Evolutionary conservation across 768 basidiomycete genomes (phyloP), one percentile per base, ranked within the genome.

Genomic region (Collybiopsis confluens): DNA sequence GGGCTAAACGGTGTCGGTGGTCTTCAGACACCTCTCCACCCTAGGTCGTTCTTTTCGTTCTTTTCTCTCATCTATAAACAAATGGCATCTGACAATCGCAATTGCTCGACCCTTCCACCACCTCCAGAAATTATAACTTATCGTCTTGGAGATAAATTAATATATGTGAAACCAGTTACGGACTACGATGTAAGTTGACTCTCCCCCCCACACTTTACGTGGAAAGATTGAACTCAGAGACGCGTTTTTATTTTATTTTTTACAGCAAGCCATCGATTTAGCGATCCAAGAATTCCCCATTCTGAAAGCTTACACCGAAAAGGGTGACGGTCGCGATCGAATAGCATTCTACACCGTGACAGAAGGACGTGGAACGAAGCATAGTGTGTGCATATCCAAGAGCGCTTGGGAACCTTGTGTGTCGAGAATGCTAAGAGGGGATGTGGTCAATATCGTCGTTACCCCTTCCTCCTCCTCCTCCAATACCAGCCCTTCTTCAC

Each of bases 201-300:
- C n/a, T n/a, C n/a, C n/a, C n/a, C n/a, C n/a, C n/a, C n/a, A n/a
- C n/a, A n/a, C n/a, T n/a, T n/a, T n/a, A n/a, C n/a, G n/a, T n/a
- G n/a, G n/a, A n/a, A n/a, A n/a, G n/a, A n/a, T n/a, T n/a, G n/a
- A n/a, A n/a, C n/a, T n/a, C n/a, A n/a, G 30, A 15, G 15, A 23
- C 33, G 2, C 3, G 16, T 13, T 36, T 24, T 21, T 33, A 2
- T 21, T 16, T n/a, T n/a, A n/a, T n/a, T n/a, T 33, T 3, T 21
- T 16, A 37, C 41, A 82, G 81, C 65, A 76, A 67, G 83, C 82
- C 0, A 61, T 85, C 27, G 68, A 71, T 21, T 68, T 76, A 35
- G 81, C 78, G 3, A 72, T 74, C 36, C 70, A 76, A 51, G 81
- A 78, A 40, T 84, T 79, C 33, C 65, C 38, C 74, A 83, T 24